These are phyloP conservation scores for Zygosaccharomyces bailii DNA, from an alignment of 805 yeast genomes.

Conservation along the genomic window DNA sequence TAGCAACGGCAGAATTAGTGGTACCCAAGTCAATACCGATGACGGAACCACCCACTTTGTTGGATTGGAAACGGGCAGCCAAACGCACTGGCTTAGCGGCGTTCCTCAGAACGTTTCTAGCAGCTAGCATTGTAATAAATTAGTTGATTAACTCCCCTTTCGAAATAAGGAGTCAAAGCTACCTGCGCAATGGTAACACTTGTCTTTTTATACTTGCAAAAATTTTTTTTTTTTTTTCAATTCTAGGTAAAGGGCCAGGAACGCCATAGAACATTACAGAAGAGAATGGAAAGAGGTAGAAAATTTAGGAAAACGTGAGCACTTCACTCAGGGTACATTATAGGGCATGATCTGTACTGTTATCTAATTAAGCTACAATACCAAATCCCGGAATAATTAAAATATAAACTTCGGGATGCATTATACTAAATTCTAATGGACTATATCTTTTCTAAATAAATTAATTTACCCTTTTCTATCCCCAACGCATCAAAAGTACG, in stretches of 20 bases:
- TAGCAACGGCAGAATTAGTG: slow-evolving; percentile 83
- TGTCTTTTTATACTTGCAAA: slow-evolving; percentile 12
- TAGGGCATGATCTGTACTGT: too few species aligned
- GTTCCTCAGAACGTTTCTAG: slow-evolving; percentile 26
- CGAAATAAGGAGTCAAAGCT: not conserved
- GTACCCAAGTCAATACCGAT: slow-evolving; percentile 86
- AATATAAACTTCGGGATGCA: not conserved
- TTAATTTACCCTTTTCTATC: not conserved
- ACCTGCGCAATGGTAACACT: not conserved
- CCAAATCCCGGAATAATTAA: not conserved
- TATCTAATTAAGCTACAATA: too few species aligned
- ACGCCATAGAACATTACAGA: slow-evolving; percentile 5
- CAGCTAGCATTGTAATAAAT: slow-evolving; percentile 26
- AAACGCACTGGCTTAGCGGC: slow-evolving; percentile 21
- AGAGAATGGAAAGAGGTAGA: not conserved
- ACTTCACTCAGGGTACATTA: not conserved
- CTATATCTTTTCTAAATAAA: not conserved
- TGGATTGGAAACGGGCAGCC: slow-evolving; percentile 36
- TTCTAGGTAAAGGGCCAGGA: slow-evolving; percentile 3
- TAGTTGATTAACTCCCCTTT: not conserved
- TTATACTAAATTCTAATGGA: too few species aligned
- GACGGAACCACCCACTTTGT: slow-evolving; percentile 44
- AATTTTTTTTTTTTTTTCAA: slow-evolving; percentile 1
- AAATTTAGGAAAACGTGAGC: not conserved
- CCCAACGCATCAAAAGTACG: not conserved